Conservation (phyloP, 306 rosid genomes). For the Fragaria nilgerrensis region DNA sequence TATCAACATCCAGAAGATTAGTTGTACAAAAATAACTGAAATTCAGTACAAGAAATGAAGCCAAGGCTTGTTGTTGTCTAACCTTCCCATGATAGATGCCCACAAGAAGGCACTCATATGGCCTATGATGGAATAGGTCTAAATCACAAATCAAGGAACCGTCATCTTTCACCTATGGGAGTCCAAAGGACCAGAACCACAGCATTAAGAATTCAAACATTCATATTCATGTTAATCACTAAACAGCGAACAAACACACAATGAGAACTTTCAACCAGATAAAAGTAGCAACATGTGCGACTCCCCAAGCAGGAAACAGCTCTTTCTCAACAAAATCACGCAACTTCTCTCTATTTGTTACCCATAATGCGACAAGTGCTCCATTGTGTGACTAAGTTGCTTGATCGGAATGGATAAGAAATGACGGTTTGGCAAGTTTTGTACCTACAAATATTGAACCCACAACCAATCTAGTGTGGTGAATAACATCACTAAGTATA, state of each 20-base stretch:
- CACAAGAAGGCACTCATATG: constrained; percentile 81
- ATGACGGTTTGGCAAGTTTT: constrained; percentile 73
- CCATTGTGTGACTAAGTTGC: constrained; percentile 72
- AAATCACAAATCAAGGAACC: constrained; percentile 73
- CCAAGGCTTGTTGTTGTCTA: background rate
- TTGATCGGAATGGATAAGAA: constrained; percentile 77
- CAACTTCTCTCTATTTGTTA: constrained; percentile 89
- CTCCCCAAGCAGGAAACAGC: constrained; percentile 91
- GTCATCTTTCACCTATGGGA: constrained; percentile 70
- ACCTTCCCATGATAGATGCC: constrained; percentile 73
- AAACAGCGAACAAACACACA: background rate
- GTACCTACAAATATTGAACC: constrained; percentile 53
- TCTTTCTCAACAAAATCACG: constrained; percentile 76
- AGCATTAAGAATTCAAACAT: constrained; percentile 17
- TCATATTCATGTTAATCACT: background rate
- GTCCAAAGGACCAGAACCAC: constrained; percentile 24
- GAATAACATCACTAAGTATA: background rate
- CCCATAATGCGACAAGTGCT: constrained; percentile 88
- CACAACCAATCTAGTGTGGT: background rate
- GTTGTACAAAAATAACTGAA: background rate
- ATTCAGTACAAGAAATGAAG: background rate
- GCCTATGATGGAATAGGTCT: constrained; percentile 90
- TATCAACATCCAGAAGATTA: constrained; percentile 18
- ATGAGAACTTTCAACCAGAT: constrained; percentile 82
- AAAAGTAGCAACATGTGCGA: constrained; percentile 56